Base-by-base conservation (phyloP, 495 filamentous ascomycete species). In the Daldinia decipiens region DNA sequence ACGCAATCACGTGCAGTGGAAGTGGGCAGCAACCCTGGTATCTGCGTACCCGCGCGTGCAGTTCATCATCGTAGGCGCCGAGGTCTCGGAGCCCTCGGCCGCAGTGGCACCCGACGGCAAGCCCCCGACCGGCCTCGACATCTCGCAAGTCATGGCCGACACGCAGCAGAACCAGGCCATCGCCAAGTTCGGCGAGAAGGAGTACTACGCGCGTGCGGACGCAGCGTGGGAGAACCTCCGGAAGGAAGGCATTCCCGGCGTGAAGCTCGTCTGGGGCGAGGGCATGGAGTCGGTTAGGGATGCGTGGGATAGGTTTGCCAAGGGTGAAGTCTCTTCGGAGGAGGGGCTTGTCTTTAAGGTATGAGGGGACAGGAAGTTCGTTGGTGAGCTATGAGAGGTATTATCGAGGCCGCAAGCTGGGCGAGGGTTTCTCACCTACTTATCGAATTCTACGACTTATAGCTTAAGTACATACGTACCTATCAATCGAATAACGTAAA, bases 231-330 rank as follows among this genome's bases (percentile, higher is more conserved):
- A 79, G 0, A 51, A 57, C 8, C 79, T 82, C 72, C 68, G 82
- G 5, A 55, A 70, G 6, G 65, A 74, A 0, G 80, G 81, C 7
- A 45, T 76, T 12, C 70, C 68, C n/a, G 78, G 75, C 21, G n/a
- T 84, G 15, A 70, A 77, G 50, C 60, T 87, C 17, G 68, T 76
- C 9, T 83, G 80, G 81, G 82, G 84, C 3, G 59, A 80, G 38
- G 82, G 84, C 0, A 76, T 87, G 62, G 65, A 72, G 26, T 72
- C 75, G 29, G 79, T 85, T 29, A 68, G 76, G 26, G 73, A 76
- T 17, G 85, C 82, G 0, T 87, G 85, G 85, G 78, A 83, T 31
- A 68, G 57, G 47, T 69, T 85, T 8, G 78, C 74, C 9, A 71
- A 61, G 31, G 82, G 84, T 6, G 71, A 82, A 59, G 79, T 82